A percentile compares a stretch with the other conserved stretches of the same genome.
Evolutionary conservation across 2,329 filamentous ascomycete species (phyloP).

Genomic region (Stagonosporopsis vannaccii): DNA sequence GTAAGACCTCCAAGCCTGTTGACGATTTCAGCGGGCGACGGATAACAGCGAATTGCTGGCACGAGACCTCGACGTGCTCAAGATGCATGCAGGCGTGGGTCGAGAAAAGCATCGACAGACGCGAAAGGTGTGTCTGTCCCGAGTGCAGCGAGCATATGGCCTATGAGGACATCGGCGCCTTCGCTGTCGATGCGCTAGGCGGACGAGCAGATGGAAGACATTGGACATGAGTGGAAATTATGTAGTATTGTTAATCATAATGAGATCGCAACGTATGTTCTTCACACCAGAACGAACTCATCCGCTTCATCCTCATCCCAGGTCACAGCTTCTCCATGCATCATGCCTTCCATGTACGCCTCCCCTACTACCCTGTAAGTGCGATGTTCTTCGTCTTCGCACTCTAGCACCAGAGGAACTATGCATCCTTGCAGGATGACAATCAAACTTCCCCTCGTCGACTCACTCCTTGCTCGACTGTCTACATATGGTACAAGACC

Average conservation of each 20-base stretch:
- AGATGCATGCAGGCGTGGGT: slow-evolving; percentile 39
- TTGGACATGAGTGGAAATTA: slow-evolving; percentile 1
- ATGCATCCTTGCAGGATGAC: slow-evolving; percentile 27
- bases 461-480: not conserved
- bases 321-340: slow-evolving; percentile 24
- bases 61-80: slow-evolving; percentile 39
- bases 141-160: slow-evolving; percentile 39
- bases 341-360: slow-evolving; percentile 25
- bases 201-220: slow-evolving; percentile 15
- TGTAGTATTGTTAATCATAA: slow-evolving; percentile 16
- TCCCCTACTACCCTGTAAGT: slow-evolving; percentile 26
- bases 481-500: slow-evolving; percentile 25
- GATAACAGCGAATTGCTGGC: slow-evolving; percentile 36
- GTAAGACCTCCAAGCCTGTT: slow-evolving; percentile 31
- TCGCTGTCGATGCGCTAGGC: slow-evolving; percentile 26
- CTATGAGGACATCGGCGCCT: slow-evolving; percentile 35
- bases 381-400: slow-evolving; percentile 9
- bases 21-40: slow-evolving; percentile 31
- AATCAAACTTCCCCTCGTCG: slow-evolving; percentile 14
- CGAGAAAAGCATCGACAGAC: slow-evolving; percentile 27
- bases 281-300: slow-evolving; percentile 22
- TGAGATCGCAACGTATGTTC: slow-evolving; percentile 6
- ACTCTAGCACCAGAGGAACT: slow-evolving; percentile 25
- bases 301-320: slow-evolving; percentile 19
- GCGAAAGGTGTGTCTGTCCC: slow-evolving; percentile 35